phyloP scores from a whole-genome alignment of 1,284 basidiomycete genomes.

The Naganishia sp. region DNA sequence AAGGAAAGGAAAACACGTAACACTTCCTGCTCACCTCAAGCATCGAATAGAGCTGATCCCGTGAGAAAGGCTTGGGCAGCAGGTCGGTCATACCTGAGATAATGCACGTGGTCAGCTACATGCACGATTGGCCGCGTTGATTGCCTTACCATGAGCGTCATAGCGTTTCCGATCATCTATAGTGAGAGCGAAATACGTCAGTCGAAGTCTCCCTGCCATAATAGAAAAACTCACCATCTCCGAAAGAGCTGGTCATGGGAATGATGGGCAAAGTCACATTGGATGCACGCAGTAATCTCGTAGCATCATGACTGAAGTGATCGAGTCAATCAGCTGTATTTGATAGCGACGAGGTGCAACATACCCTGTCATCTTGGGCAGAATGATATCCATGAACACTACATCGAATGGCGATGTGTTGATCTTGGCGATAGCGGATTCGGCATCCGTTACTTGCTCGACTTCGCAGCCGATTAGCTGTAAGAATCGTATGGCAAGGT shows the following conservation, averaged over 20 bases:
- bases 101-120: conserved; percentile 45
- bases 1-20: not conserved
- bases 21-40: conserved; percentile 66
- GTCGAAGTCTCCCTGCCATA: conserved; percentile 57
- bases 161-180: conserved; percentile 24
- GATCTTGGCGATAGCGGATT: conserved; percentile 95
- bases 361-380: conserved; percentile 52
- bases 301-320: conserved; percentile 12
- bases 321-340: not conserved
- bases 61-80: conserved; percentile 94
- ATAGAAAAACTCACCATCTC: conserved; percentile 37
- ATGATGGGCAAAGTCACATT: conserved; percentile 24
- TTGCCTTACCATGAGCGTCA: conserved; percentile 19
- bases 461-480: conserved; percentile 94
- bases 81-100: conserved; percentile 87
- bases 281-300: conserved; percentile 20
- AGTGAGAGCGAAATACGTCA: conserved; percentile 92
- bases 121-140: not conserved
- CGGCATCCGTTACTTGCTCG: conserved; percentile 88
- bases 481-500: conserved; percentile 86
- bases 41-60: conserved; percentile 84
- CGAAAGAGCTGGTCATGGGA: conserved; percentile 25
- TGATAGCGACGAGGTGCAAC: conserved; percentile 4
- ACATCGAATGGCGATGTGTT: conserved; percentile 89
- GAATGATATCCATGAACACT: conserved; percentile 77